Base-by-base conservation (phyloP, 2,329 filamentous ascomycete genomes). In the Scedosporium boydii region DNA sequence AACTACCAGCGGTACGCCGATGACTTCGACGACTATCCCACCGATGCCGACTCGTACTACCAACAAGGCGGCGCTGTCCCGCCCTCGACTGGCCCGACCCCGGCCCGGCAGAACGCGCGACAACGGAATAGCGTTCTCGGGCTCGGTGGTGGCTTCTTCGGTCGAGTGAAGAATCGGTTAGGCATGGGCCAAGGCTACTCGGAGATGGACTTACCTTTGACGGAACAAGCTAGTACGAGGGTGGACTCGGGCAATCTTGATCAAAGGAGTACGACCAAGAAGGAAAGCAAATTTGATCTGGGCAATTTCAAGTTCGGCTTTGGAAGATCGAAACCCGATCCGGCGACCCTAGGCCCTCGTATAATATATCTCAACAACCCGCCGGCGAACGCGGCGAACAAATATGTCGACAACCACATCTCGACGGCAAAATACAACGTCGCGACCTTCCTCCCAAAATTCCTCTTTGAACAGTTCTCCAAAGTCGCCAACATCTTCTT, bases 401-500 rank as follows among this genome's bases (percentile, higher is more conserved):
- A 93, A 75, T 98, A 95, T 74, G 84, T 93, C 72, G 90, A 96
- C 82, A 99, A 99, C 73, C 92, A 98, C 75, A 89, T 99, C 66
- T 98, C 93, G 51, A 99, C 95, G 5, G 89, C 95, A 66, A 99
- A 99, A 76, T 99, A 99, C 84, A 99, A 98, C 74, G 70, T 91
- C 71, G 82, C 90, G 62, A 96, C 92, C 21, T 99, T 99, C 75
- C 73, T 98, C 18, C 95, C 95, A 59, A 99, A 99, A 76, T 99
- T 99, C 76, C 81, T 99, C 63, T 92, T 93, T 74, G 95, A 99
- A 75, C 95, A 99, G 74, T 99, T 99, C 77, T 97, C 93, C 65
- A 99, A 97, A 80, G 96, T 97, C 76, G 95, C 95, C 80, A 99
- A 99, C 77, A 77, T 99, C 71, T 99, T 99, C 81, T 99, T 99